A percentile compares a stretch with the other conserved stretches of the same genome.
These are phyloP conservation scores for Groenewaldozyma auringiensis DNA, from an alignment of 1,139 yeast genomes.

Conservation along the genomic window DNA sequence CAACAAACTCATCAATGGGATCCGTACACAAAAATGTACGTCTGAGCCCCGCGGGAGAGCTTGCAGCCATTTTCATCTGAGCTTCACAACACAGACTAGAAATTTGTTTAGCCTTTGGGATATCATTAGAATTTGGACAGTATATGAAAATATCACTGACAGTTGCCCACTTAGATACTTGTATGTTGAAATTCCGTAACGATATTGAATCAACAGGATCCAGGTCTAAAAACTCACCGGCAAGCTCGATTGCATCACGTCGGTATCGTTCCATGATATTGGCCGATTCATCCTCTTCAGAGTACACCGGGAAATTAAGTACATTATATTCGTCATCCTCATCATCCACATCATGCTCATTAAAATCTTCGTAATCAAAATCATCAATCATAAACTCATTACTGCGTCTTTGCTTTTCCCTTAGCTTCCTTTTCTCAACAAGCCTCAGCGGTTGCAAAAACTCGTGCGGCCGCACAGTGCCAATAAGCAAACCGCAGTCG, in stretches of 20 bases:
- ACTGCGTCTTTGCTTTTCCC: not conserved
- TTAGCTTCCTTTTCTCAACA: not conserved
- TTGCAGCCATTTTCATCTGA: conserved; percentile 15
- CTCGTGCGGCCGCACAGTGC: conserved; percentile 55
- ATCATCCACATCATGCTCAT: conserved; percentile 6
- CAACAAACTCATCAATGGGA: conserved; percentile 19
- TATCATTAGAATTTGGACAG: conserved; percentile 35
- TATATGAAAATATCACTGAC: conserved; percentile 66
- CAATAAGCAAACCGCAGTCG: conserved; percentile 43
- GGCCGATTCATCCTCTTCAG: not conserved
- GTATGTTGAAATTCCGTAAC: conserved; percentile 68
- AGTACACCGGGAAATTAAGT: not conserved
- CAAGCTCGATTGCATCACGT: not conserved
- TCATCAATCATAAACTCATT: not conserved
- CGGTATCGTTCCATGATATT: not conserved
- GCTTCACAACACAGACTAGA: conserved; percentile 22
- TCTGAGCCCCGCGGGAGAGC: conserved; percentile 9
- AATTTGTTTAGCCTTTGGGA: conserved; percentile 15
- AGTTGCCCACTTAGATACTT: conserved; percentile 60
- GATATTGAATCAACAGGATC: conserved; percentile 62
- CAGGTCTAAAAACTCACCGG: conserved; percentile 28
- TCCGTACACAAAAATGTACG: conserved; percentile 22
- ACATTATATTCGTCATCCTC: conserved; percentile 1
- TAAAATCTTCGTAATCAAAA: not conserved
- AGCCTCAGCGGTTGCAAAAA: conserved; percentile 33